Evolutionary conservation across 2,329 filamentous ascomycete genomes (phyloP).

Genomic region (Penicillium sp.): DNA sequence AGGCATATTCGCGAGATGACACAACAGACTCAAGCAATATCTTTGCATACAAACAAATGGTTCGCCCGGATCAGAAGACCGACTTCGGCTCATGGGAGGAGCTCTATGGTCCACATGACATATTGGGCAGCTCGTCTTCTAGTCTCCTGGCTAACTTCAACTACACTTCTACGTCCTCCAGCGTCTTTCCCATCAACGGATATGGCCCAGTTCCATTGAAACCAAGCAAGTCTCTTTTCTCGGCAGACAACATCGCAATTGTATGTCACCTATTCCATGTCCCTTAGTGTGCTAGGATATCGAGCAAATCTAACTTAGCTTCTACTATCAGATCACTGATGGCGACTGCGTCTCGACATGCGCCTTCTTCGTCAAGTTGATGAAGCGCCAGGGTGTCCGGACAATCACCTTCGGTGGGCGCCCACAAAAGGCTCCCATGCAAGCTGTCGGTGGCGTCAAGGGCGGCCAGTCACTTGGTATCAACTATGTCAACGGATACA

Average conservation of each 20-base stretch:
- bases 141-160: constrained; percentile 30
- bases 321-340: constrained; percentile 48
- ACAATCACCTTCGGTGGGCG: constrained; percentile 63
- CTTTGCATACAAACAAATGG: constrained; percentile 24
- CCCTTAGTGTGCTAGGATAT: neutral
- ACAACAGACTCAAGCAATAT: constrained; percentile 21
- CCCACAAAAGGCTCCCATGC: constrained; percentile 57
- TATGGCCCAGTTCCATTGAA: constrained; percentile 25
- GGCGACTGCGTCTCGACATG: constrained; percentile 64
- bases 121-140: constrained; percentile 22
- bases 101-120: constrained; percentile 43
- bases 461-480: constrained; percentile 46
- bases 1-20: constrained; percentile 21
- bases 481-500: constrained; percentile 27
- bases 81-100: constrained; percentile 47
- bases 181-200: constrained; percentile 25
- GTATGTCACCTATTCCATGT: constrained; percentile 12
- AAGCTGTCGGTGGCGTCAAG: constrained; percentile 67
- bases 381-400: constrained; percentile 57
- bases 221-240: constrained; percentile 25
- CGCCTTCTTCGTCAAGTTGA: constrained; percentile 58
- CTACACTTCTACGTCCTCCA: constrained; percentile 24
- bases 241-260: constrained; percentile 37
- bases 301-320: neutral
- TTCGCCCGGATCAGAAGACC: constrained; percentile 29